Conservation (phyloP, 192 early-diverging fungal genomes). For the Irineochytrium annulatum region DNA sequence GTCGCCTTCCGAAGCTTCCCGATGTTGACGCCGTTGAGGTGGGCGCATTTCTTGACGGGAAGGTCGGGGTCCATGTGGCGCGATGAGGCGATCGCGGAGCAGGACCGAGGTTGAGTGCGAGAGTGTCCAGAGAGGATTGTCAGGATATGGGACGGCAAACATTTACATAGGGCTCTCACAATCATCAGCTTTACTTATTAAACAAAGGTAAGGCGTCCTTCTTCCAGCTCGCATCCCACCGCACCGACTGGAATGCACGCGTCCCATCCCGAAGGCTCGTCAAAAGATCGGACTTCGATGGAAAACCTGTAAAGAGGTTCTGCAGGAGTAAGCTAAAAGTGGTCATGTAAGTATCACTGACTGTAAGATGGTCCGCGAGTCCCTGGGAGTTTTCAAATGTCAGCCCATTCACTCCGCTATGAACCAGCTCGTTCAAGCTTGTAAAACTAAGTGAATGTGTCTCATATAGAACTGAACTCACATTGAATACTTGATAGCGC, state of each 20-base stretch:
- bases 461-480: background rate
- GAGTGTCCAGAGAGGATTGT: no score
- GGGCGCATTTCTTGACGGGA: no score
- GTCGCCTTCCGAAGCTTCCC: no score
- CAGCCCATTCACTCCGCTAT: constrained; percentile 61
- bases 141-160: no score
- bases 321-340: background rate
- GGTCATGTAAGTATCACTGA: background rate
- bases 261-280: constrained; percentile 14
- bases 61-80: no score
- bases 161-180: no score
- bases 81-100: no score
- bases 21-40: no score
- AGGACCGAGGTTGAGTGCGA: no score
- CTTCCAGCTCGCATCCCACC: constrained; percentile 34
- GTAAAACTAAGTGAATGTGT: background rate
- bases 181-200: constrained; percentile 4
- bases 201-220: constrained; percentile 13
- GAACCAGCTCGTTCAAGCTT: constrained; percentile 64
- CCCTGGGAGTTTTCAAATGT: constrained; percentile 40
- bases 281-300: background rate
- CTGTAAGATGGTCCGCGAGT: constrained; percentile 4
- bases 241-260: constrained; percentile 4
- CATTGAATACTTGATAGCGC: constrained; percentile 51
- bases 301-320: constrained; percentile 6